Evolutionary conservation across 2,329 filamentous ascomycete species (phyloP), one percentile per base, ranked within the genome.

Genomic region (Sporothrix brunneoviolacea): DNA sequence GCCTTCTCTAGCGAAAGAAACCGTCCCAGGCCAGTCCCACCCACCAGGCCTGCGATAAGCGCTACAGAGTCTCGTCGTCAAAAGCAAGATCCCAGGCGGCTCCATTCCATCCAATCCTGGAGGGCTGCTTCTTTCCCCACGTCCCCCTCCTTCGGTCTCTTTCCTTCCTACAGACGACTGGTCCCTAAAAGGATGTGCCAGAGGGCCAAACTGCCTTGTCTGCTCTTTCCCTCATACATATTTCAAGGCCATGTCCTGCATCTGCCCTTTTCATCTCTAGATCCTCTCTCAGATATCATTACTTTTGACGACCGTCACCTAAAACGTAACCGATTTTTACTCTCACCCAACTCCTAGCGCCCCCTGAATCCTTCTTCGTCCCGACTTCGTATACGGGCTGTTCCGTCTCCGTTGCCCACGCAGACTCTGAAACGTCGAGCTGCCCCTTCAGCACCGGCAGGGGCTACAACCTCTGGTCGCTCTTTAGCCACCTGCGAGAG

Each of bases 341-440:
- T n/a, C n/a, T n/a, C n/a, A n/a, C n/a, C n/a, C n/a, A n/a, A n/a
- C n/a, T n/a, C n/a, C n/a, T n/a, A n/a, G n/a, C n/a, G n/a, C n/a
- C n/a, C n/a, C n/a, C n/a, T n/a, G n/a, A n/a, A n/a, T n/a, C n/a
- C n/a, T n/a, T 35, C 12, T 35, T 5, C 32, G 32, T 35, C 32
- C 32, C 15, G 5, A 13, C 15, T 15, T 35, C 32, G 9, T 8
- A 15, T 15, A 5, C 4, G 15, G 15, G 8, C 8, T 3, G 7
- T n/a, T 36, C 9, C 33, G 33, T 4, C 5, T 8, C 36, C 36
- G 8, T n/a, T n/a, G n/a, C 4, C 19, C 8, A 19, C 36, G 36
- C 36, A 22, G 36, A 40, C 15, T 48, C 44, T 48, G 45, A 48
- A 48, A 48, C 45, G 33, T 38, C n/a, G 22, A 45, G 33, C 28